These are phyloP conservation scores for Cordyceps militaris DNA, from an alignment of 2,329 filamentous ascomycete genomes.

Conservation along the genomic window DNA sequence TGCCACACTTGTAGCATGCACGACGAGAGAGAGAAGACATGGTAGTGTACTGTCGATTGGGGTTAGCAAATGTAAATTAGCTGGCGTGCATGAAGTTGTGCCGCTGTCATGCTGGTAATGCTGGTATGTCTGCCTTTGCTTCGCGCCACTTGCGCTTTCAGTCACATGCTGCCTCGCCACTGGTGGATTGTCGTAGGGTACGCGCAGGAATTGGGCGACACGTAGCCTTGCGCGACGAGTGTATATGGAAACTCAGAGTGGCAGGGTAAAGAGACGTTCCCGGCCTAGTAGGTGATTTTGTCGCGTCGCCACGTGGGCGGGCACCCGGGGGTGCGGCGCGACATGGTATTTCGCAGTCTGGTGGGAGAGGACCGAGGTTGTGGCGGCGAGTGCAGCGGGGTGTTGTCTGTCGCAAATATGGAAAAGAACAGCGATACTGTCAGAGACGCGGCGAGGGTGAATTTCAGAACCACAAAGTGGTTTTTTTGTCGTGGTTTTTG, in stretches of 20 bases:
- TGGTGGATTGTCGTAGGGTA: neutral
- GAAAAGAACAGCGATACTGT: neutral
- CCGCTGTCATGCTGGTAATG: neutral
- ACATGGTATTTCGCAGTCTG: neutral
- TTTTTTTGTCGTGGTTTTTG: neutral
- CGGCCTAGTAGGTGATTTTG: neutral
- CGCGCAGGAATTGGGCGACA: neutral
- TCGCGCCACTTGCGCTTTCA: neutral
- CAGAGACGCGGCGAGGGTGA: neutral
- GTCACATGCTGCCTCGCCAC: neutral
- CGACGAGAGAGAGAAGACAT: constrained; percentile 79
- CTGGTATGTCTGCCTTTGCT: neutral
- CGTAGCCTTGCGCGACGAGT: neutral
- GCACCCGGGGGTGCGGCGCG: neutral
- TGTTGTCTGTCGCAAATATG: neutral
- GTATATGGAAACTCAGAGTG: neutral
- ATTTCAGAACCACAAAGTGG: neutral
- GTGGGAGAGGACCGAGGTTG: constrained; percentile 4
- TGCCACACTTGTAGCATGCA: constrained; percentile 78
- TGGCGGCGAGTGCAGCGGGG: neutral
- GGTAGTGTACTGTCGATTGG: constrained; percentile 28
- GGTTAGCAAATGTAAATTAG: neutral
- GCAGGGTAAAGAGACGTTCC: neutral
- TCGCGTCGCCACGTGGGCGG: neutral
- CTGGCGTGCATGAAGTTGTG: neutral